Conservation (phyloP, 1,284 basidiomycete species). For the Leccinum pachyderme region DNA sequence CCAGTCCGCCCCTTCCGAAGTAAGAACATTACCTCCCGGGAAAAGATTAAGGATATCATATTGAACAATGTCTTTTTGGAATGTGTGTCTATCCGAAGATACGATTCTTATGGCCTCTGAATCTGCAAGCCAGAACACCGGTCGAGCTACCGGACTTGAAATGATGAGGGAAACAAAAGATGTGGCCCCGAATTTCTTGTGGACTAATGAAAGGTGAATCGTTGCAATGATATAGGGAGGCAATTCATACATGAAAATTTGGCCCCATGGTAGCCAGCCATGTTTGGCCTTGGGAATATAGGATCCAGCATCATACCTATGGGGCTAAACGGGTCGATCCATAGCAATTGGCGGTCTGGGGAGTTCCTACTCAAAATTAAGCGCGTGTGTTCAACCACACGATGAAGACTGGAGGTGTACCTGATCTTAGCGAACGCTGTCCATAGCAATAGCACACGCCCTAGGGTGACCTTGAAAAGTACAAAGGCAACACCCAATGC, state of each 20-base stretch:
- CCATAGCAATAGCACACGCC: no score
- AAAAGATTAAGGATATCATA: slow-evolving; percentile 23
- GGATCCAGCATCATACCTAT: slow-evolving; percentile 24
- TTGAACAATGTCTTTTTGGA: slow-evolving; percentile 35
- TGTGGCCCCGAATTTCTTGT: slow-evolving; percentile 33
- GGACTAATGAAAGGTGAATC: neutral
- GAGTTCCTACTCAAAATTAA: slow-evolving; percentile 10
- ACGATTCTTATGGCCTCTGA: slow-evolving; percentile 40
- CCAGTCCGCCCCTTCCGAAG: slow-evolving; percentile 20
- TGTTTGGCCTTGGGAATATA: slow-evolving; percentile 35
- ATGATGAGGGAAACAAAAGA: slow-evolving; percentile 35
- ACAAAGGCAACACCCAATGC: no score
- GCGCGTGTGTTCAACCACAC: neutral
- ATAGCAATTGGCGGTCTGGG: slow-evolving; percentile 23
- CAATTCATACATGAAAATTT: slow-evolving; percentile 35
- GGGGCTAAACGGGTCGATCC: slow-evolving; percentile 35
- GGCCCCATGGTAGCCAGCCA: slow-evolving; percentile 33
- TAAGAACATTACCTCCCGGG: no score
- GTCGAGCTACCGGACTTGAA: slow-evolving; percentile 19
- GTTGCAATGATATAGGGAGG: neutral
- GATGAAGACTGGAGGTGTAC: slow-evolving; percentile 9
- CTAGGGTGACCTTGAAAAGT: no score
- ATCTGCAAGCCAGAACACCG: slow-evolving; percentile 42
- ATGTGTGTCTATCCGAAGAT: slow-evolving; percentile 31
- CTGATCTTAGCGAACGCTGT: slow-evolving; percentile 10